Evolutionary conservation across 2,329 filamentous ascomycete species (phyloP), one percentile per base, ranked within the genome.

Genomic region (Alternaria tenuissima): DNA sequence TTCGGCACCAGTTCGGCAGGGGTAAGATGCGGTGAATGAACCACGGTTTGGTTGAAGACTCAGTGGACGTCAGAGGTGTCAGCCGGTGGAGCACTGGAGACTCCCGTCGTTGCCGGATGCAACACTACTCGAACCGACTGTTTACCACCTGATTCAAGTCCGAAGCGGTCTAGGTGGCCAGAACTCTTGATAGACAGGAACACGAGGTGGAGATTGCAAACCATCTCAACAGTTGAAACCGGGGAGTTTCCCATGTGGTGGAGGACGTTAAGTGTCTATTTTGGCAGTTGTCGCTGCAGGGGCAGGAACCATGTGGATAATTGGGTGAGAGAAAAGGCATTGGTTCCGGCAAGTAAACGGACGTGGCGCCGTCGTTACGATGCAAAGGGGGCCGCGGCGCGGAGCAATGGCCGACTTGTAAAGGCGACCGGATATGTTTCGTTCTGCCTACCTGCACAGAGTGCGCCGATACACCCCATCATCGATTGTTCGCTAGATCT

Each of bases 11-110:
- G 20, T 39, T 52, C 47, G 57, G 57, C 57, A 51, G 57, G n/a
- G 16, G 8, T 41, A 55, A 56, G 11, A 51, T 62, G 62, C 59
- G 59, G 59, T 56, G 59, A 62, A 56, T 51, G 51, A 62, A 59
- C 59, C 52, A 51, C 44, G 59, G 62, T 62, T 62, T 36, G 47
- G 49, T 46, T 39, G 16, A 6, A 22, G 43, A 55, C n/a, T 38
- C 32, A 22, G 36, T 42, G 34, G 32, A 46, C 42, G 55, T 53
- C 38, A 52, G 30, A 56, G 52, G 43, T 51, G 52, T 59, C 49
- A 47, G 41, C 44, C 32, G 44, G 39, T 59, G 46, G 34, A 38
- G 22, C 30, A 22, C 44, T 54, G 57, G 39, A 44, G 49, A 6
- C 53, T 55, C 53, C 43, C 51, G 43, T 46, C 39, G 41, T 47